These are phyloP conservation scores for Grosmannia huntii DNA, from an alignment of 2,329 filamentous ascomycete genomes.

Conservation along the genomic window DNA sequence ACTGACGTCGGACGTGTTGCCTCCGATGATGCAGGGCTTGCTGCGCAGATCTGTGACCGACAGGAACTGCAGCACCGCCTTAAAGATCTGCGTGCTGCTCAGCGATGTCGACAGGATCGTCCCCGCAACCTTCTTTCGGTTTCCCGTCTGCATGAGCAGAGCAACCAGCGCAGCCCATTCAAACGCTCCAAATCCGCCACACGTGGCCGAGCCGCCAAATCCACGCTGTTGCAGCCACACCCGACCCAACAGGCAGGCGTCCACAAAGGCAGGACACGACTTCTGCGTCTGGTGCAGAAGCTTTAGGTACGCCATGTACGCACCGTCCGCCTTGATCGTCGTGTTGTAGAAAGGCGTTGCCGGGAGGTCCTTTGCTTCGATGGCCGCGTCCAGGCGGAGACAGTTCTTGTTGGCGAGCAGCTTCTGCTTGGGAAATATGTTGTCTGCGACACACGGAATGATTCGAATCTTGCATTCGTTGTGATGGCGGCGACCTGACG, in stretches of 20 bases:
- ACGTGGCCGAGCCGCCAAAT: slow-evolving; percentile 53
- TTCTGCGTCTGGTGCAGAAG: slow-evolving; percentile 57
- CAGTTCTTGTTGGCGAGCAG: slow-evolving; percentile 58
- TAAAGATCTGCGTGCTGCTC: slow-evolving; percentile 89
- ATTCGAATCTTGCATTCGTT: slow-evolving; percentile 49
- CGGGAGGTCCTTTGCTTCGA: slow-evolving; percentile 26
- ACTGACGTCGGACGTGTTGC: slow-evolving; percentile 23
- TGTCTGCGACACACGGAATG: slow-evolving; percentile 58
- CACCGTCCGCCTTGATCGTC: slow-evolving; percentile 64
- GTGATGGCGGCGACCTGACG: slow-evolving; percentile 17
- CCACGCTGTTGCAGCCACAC: slow-evolving; percentile 85
- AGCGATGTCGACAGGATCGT: slow-evolving; percentile 61
- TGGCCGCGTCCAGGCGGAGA: slow-evolving; percentile 42
- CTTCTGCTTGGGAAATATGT: slow-evolving; percentile 58
- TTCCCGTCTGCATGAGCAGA: slow-evolving; percentile 66
- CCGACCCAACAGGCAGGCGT: slow-evolving; percentile 75
- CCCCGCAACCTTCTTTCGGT: slow-evolving; percentile 31
- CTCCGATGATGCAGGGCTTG: slow-evolving; percentile 47
- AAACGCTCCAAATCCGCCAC: slow-evolving; percentile 83
- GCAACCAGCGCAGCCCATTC: slow-evolving; percentile 80
- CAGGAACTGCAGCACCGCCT: slow-evolving; percentile 81
- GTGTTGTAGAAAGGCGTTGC: slow-evolving; percentile 84
- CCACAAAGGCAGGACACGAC: slow-evolving; percentile 59
- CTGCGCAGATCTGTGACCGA: slow-evolving; percentile 58
- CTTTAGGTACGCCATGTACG: slow-evolving; percentile 62